Conservation (phyloP, 2,329 filamentous ascomycete species). For the Ascochyta lentis region DNA sequence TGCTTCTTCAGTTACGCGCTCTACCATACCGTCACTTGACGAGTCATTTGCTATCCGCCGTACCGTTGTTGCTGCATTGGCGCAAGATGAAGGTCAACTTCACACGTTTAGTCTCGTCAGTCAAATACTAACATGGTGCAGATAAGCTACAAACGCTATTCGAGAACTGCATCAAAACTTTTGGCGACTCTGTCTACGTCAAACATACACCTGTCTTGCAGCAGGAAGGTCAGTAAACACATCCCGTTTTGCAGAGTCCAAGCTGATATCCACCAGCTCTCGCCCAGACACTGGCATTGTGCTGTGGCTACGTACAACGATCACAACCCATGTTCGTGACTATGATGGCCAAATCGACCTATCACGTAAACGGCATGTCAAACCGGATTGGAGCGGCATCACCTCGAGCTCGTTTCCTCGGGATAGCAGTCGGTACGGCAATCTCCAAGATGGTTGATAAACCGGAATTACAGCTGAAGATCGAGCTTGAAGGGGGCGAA, state of each 20-base stretch:
- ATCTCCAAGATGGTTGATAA: conserved; percentile 70
- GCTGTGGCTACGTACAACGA: conserved; percentile 77
- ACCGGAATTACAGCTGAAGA: conserved; percentile 75
- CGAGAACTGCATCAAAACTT: conserved; percentile 73
- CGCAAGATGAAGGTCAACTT: conserved; percentile 49
- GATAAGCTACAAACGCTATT: conserved; percentile 63
- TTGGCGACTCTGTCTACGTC: conserved; percentile 87
- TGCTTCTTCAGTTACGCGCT: conserved; percentile 48
- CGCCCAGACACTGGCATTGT: conserved; percentile 78
- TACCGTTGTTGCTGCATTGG: conserved; percentile 51
- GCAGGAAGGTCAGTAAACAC: conserved; percentile 74
- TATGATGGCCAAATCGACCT: conserved; percentile 72
- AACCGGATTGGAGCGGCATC: conserved; percentile 84
- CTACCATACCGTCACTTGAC: conserved; percentile 41
- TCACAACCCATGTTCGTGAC: conserved; percentile 69
- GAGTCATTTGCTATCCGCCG: conserved; percentile 40
- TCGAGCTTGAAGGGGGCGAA: conserved; percentile 80
- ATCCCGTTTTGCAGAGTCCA: conserved; percentile 2
- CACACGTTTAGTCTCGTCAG: not conserved
- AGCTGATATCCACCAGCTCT: conserved; percentile 64
- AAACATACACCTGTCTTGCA: conserved; percentile 82
- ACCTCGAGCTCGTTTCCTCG: conserved; percentile 76
- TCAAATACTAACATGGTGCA: conserved; percentile 19
- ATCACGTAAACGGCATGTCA: conserved; percentile 80
- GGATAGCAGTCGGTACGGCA: conserved; percentile 84